Evolutionary conservation across 139 green algal genomes (phyloP).

Genomic region (Desmodesmus armatus): DNA sequence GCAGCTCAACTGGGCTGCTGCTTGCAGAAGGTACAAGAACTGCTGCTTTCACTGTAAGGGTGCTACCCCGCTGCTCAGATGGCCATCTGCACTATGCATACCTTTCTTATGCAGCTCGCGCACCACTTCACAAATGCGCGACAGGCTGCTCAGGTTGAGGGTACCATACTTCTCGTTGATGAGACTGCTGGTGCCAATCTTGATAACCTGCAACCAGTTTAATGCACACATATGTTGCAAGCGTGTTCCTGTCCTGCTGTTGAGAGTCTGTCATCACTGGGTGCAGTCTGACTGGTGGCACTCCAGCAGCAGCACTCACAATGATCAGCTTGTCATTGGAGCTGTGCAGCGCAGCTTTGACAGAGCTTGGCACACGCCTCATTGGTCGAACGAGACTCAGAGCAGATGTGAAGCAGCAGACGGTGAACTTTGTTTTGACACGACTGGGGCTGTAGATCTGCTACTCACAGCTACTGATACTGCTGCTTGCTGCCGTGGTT

Average conservation of each 20-base stretch:
- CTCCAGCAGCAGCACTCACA: constrained; percentile 22
- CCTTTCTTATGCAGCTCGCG: constrained; percentile 66
- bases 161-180: constrained; percentile 75
- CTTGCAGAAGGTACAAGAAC: background rate
- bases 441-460: no score
- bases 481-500: no score
- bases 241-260: no score
- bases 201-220: constrained; percentile 86
- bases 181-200: constrained; percentile 90
- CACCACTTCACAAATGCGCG: constrained; percentile 79
- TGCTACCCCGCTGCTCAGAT: background rate
- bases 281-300: no score
- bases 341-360: constrained; percentile 41
- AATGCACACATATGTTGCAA: no score
- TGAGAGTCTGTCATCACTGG: no score
- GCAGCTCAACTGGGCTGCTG: no score
- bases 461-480: no score
- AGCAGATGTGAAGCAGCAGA: no score
- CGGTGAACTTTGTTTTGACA: no score
- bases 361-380: constrained; percentile 25
- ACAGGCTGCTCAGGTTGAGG: constrained; percentile 84
- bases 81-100: constrained; percentile 10
- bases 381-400: no score
- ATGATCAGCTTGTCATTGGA: constrained; percentile 49
- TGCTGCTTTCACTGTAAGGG: background rate